phyloP scores from a whole-genome alignment of 768 basidiomycete species.

The Tricholomella constricta region DNA sequence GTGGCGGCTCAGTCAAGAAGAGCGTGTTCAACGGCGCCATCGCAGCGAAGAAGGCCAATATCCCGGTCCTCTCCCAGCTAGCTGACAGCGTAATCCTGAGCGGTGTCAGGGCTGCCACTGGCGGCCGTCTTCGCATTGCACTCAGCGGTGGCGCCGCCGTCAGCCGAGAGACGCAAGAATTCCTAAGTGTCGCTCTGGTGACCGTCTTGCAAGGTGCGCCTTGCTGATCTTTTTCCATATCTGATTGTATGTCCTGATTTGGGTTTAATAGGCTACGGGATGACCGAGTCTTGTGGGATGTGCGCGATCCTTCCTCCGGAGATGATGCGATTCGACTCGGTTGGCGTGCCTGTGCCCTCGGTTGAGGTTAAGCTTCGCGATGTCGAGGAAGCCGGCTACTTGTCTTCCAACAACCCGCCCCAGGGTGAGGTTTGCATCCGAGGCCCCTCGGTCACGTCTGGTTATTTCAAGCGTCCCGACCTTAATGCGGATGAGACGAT shows the following conservation, averaged over 20 bases:
- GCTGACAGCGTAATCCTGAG: constrained; percentile 79
- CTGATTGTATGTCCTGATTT: background rate
- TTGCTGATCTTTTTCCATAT: background rate
- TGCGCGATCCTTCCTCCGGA: constrained; percentile 86
- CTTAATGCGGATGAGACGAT: constrained; percentile 80
- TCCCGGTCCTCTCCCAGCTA: constrained; percentile 65
- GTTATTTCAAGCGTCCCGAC: constrained; percentile 91
- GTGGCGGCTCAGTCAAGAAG: constrained; percentile 67
- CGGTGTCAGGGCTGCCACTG: constrained; percentile 79
- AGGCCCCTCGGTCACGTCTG: constrained; percentile 83
- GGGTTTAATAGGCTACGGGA: constrained; percentile 73
- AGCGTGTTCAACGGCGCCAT: constrained; percentile 80
- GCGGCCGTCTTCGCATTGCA: constrained; percentile 81
- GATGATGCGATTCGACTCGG: constrained; percentile 68
- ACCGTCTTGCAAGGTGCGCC: constrained; percentile 80
- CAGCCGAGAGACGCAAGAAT: constrained; percentile 87
- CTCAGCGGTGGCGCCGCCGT: constrained; percentile 88
- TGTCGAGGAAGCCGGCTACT: constrained; percentile 84
- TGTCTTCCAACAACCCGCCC: constrained; percentile 66
- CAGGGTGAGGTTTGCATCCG: constrained; percentile 91
- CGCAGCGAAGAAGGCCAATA: constrained; percentile 66
- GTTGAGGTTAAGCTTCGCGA: constrained; percentile 87
- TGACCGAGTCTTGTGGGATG: constrained; percentile 97
- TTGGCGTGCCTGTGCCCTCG: constrained; percentile 87
- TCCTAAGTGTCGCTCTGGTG: constrained; percentile 79